Conservation (phyloP, 73 alveolate genomes). For the Diophrys appendiculata region DNA sequence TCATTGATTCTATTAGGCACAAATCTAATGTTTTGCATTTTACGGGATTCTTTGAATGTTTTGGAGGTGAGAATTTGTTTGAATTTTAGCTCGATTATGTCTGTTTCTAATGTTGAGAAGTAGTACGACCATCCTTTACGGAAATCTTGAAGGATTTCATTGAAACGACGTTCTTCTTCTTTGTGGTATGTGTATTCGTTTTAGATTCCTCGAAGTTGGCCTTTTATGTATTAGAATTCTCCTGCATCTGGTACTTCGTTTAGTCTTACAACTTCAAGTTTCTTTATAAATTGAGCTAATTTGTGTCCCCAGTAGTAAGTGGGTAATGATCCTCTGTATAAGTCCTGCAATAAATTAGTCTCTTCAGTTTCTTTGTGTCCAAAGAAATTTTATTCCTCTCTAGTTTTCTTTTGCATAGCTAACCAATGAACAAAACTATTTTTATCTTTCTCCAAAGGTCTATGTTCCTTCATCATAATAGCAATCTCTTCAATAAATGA, state of each 20-base stretch:
- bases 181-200: slow-evolving; percentile 8
- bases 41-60: slow-evolving; percentile 39
- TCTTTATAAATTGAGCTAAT: slow-evolving; percentile 15
- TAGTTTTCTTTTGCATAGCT: not conserved
- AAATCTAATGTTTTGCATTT: slow-evolving; percentile 10
- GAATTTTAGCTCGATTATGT: slow-evolving; percentile 27
- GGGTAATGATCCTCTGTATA: slow-evolving; percentile 28
- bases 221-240: not conserved
- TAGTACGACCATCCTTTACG: slow-evolving; percentile 52
- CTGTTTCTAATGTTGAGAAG: slow-evolving; percentile 23
- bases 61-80: slow-evolving; percentile 1
- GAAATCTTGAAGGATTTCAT: slow-evolving; percentile 20
- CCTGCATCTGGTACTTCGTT: not conserved
- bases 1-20: slow-evolving; percentile 47
- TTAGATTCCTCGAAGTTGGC: slow-evolving; percentile 24
- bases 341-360: too few relatives aligned
- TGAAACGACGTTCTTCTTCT: slow-evolving; percentile 22
- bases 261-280: slow-evolving; percentile 16
- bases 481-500: slow-evolving; percentile 38
- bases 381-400: not conserved
- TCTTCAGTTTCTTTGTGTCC: not conserved
- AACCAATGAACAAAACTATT: not conserved
- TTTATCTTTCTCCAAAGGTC: not conserved
- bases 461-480: slow-evolving; percentile 22
- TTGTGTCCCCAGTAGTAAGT: slow-evolving; percentile 52